Base-by-base conservation (phyloP, 2,329 filamentous ascomycete species). In the Teratosphaeria nubilosa region DNA sequence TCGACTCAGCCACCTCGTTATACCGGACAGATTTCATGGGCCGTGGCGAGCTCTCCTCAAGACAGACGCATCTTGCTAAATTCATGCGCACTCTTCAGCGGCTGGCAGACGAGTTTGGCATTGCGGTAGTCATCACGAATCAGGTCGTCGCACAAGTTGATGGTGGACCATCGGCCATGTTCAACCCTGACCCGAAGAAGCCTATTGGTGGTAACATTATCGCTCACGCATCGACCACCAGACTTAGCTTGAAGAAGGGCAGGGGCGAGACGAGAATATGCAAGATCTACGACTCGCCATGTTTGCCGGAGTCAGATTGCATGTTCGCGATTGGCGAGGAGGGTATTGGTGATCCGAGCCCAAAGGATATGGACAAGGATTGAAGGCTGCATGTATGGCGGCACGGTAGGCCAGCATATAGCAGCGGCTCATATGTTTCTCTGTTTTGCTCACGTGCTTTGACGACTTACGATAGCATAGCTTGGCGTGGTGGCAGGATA, bases 161-260 rank as follows among this genome's bases (percentile, higher is more conserved):
- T 70, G 94, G 94, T 62, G 94, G 94, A 2, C 91, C 92, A 31
- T 92, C 88, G 69, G 86, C 92, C 61, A 99, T 99, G 94, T 99
- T 96, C 79, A 99, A 99, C 66, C 94, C 95, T 0, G 95, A 99
- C 69, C 94, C 94, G 7, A 99, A 99, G 82, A 99, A 99, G 75
- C 94, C 94, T 0, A 96, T 99, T 71, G 94, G 94, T 65, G 94
- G 94, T 63, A 97, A 99, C 74, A 99, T 99, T 65, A 97, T 99
- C 71, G 94, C 95, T 2, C 94, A 99, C 73, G 91, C 94, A 56
- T 96, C 90, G 70, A 99, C 94, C 1, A 99, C 94, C 1, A 82
- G 94, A 69, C 82, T 99, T 67, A 96, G 91, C 69, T 74, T 99
- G 71, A 96, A 96, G 78, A 99, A 99, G 75, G 95, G 94, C 1